These are phyloP conservation scores for Suhomyces terraborum DNA, from an alignment of 1,139 yeast genomes.

Conservation along the genomic window DNA sequence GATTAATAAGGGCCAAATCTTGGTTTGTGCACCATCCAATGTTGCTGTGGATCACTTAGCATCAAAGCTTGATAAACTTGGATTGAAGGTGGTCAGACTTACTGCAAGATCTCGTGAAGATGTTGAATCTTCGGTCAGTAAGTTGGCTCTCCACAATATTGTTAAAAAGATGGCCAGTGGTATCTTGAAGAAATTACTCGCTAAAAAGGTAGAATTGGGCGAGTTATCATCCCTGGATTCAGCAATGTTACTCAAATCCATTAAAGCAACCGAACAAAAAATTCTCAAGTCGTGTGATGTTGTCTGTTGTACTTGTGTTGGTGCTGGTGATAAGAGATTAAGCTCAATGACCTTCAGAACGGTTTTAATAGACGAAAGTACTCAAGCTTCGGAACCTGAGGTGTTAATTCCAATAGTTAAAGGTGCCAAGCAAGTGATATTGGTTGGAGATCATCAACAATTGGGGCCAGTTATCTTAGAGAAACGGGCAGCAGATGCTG, in stretches of 20 bases:
- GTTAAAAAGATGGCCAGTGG: constrained; percentile 52
- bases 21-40: constrained; percentile 95
- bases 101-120: constrained; percentile 81
- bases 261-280: constrained; percentile 50
- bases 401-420: constrained; percentile 83
- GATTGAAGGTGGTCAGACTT: constrained; percentile 74
- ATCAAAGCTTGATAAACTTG: constrained; percentile 62
- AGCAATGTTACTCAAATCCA: constrained; percentile 40
- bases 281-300: constrained; percentile 69
- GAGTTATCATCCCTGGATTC: constrained; percentile 64
- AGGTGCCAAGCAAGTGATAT: constrained; percentile 84
- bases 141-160: constrained; percentile 54
- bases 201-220: constrained; percentile 65
- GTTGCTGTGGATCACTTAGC: constrained; percentile 95
- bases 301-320: constrained; percentile 89
- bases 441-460: constrained; percentile 96
- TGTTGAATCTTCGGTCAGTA: constrained; percentile 62
- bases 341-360: constrained; percentile 60
- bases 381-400: constrained; percentile 94
- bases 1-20: constrained; percentile 56
- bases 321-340: constrained; percentile 79
- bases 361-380: constrained; percentile 87
- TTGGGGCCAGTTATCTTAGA: constrained; percentile 88
- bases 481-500: constrained; percentile 80
- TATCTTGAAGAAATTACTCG: constrained; percentile 58